Percentiles rank a stretch among this genome's conserved stretches.
These are phyloP conservation scores for Kwoniella europaea DNA, from an alignment of 768 basidiomycete genomes.

Conservation along the genomic window DNA sequence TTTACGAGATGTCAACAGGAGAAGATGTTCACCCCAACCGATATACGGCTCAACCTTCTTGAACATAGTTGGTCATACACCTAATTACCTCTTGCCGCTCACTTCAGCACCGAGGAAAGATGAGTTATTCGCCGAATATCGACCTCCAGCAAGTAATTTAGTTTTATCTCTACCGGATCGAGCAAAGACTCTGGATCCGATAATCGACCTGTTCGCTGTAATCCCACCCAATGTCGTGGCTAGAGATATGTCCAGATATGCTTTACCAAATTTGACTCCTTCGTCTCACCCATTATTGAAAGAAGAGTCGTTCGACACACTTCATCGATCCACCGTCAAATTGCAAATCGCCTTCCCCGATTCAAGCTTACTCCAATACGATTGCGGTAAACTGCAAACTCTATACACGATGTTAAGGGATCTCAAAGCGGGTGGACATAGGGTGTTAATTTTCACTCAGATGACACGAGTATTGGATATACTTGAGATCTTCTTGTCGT, in stretches of 20 bases:
- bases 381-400: slow-evolving; percentile 92
- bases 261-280: slow-evolving; percentile 62
- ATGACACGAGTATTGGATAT: slow-evolving; percentile 95
- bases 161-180: slow-evolving; percentile 72
- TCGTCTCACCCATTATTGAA: slow-evolving; percentile 53
- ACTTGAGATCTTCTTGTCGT: slow-evolving; percentile 87
- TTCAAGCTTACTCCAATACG: slow-evolving; percentile 84
- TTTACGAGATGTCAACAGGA: slow-evolving; percentile 72
- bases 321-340: slow-evolving; percentile 79
- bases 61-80: slow-evolving; percentile 56
- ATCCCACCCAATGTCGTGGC: slow-evolving; percentile 79
- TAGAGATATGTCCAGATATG: slow-evolving; percentile 70
- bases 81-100: slow-evolving; percentile 45
- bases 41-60: slow-evolving; percentile 58
- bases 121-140: slow-evolving; percentile 36
- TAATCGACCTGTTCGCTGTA: slow-evolving; percentile 76
- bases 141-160: slow-evolving; percentile 60
- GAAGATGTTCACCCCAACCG: slow-evolving; percentile 65
- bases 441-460: slow-evolving; percentile 92
- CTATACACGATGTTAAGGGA: slow-evolving; percentile 78
- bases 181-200: slow-evolving; percentile 63
- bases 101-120: slow-evolving; percentile 10
- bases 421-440: slow-evolving; percentile 84
- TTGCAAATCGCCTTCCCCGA: slow-evolving; percentile 93
- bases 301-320: slow-evolving; percentile 66